A percentile compares a stretch with the other conserved stretches of the same genome.
These are phyloP conservation scores for Penicillium decumbens DNA, from an alignment of 2,329 filamentous ascomycete species.

Conservation along the genomic window DNA sequence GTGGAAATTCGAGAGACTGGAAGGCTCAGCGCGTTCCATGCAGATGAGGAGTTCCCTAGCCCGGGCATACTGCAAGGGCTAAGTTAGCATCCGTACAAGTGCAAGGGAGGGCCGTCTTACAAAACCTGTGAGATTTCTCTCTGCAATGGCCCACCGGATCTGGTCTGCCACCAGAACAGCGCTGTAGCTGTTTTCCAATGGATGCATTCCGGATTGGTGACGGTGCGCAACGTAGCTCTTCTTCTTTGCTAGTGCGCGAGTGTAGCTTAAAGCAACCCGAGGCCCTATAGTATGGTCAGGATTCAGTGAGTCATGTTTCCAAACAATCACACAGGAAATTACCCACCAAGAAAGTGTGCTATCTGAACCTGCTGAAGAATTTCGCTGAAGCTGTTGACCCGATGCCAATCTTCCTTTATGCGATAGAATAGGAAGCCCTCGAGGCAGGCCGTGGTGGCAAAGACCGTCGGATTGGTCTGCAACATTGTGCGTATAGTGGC, in stretches of 20 bases:
- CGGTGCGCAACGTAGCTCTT: background rate
- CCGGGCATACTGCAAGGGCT: background rate
- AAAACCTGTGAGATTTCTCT: background rate
- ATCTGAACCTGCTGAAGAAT: conserved; percentile 9
- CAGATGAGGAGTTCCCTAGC: conserved; percentile 1
- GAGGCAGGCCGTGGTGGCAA: background rate
- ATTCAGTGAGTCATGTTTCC: background rate
- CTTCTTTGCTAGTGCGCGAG: background rate
- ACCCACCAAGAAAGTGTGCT: conserved; percentile 6
- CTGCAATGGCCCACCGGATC: background rate
- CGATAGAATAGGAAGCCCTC: conserved; percentile 7
- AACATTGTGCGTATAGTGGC: background rate
- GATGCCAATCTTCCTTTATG: conserved; percentile 2
- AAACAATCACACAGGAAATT: background rate
- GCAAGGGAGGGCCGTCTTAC: background rate
- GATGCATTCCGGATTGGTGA: background rate
- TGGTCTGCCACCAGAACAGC: background rate
- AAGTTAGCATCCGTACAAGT: background rate
- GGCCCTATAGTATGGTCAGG: background rate
- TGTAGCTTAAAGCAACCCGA: background rate
- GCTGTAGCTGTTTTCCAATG: background rate
- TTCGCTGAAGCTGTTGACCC: conserved; percentile 1
- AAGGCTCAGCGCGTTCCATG: background rate
- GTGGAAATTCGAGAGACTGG: conserved; percentile 3
- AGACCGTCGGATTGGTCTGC: background rate